Evolutionary conservation across 2,329 filamentous ascomycete species (phyloP).

Genomic region (Aspergillus sp.): DNA sequence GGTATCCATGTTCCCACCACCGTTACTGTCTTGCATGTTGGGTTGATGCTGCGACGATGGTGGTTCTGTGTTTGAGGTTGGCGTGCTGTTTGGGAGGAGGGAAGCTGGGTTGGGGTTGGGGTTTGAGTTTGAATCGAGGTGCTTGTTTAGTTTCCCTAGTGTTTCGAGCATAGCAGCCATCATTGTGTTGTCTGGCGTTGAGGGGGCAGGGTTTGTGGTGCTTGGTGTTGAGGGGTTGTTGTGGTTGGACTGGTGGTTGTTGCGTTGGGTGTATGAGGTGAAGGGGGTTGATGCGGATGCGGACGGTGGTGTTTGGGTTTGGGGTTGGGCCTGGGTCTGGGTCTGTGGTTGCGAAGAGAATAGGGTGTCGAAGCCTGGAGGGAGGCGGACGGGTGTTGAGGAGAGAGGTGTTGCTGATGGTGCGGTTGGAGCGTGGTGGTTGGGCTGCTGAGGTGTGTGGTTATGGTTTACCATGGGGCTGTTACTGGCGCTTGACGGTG

Average conservation of each 20-base stretch:
- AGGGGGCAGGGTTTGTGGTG: not conserved
- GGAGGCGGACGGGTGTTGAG: conserved; percentile 29
- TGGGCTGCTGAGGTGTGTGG: not conserved
- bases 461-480: conserved; percentile 5
- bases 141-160: conserved; percentile 37
- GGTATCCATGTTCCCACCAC: not conserved
- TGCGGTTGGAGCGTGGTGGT: conserved; percentile 7
- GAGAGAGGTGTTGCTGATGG: conserved; percentile 3
- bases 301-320: conserved; percentile 12
- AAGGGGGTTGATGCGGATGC: not conserved
- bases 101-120: conserved; percentile 9
- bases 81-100: conserved; percentile 18
- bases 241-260: not conserved
- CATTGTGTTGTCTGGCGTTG: conserved; percentile 19
- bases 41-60: not conserved
- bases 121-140: conserved; percentile 28
- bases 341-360: conserved; percentile 25
- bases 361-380: conserved; percentile 42
- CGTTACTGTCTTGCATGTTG: not conserved
- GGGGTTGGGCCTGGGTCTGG: no score
- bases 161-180: conserved; percentile 38
- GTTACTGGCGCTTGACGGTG: not conserved
- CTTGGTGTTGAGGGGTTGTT: not conserved
- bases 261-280: not conserved
- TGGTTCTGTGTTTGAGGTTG: not conserved